Evolutionary conservation across 495 filamentous ascomycete species (phyloP), one percentile per base, ranked within the genome.

Genomic region (Penicillium soppii): DNA sequence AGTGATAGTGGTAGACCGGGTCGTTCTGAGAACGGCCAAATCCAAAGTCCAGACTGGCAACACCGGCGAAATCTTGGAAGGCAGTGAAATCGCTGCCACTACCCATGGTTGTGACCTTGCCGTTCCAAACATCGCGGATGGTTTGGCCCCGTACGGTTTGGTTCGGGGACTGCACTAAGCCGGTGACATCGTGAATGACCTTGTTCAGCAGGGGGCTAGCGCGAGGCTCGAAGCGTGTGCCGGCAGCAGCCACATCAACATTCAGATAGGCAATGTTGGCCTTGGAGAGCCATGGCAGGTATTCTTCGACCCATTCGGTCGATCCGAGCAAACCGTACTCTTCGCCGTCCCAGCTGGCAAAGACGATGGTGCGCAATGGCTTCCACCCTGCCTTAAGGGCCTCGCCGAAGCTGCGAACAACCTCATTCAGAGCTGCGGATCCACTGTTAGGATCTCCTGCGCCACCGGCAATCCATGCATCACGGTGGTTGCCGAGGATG

Each of bases 401-500:
- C 46, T 87, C 79, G 12, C 90, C 88, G 59, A 97, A 87, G 56
- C 95, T 85, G 43, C 86, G 82, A 15, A 90, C 78, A 12, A 97
- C 81, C 65, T 98, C 95, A 21, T 96, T 80, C 71, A 97, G 81
- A 4, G 92, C 81, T 16, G 92, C 91, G 1, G 92, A 95, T 15
- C 94, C 94, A 38, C 87, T 90, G 65, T 91, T 90, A 0, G 94
- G 90, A 52, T 91, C 88, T 1, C 82, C 83, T 9, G 91, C 89
- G 36, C 94, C 92, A 42, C 91, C 90, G 7, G 87, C 89, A 62
- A 95, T 84, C 91, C 91, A 97, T 0, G 91, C 89, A 72, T 98
- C 94, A 12, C 92, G 86, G 63, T 98, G 94, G 61, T 97, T 97
- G 12, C 95, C 95, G n/a, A 97, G 70, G 6, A 98, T 77, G 40